These are phyloP conservation scores for Botrytis pseudocinerea DNA, from an alignment of 2,329 filamentous ascomycete genomes.

Conservation along the genomic window DNA sequence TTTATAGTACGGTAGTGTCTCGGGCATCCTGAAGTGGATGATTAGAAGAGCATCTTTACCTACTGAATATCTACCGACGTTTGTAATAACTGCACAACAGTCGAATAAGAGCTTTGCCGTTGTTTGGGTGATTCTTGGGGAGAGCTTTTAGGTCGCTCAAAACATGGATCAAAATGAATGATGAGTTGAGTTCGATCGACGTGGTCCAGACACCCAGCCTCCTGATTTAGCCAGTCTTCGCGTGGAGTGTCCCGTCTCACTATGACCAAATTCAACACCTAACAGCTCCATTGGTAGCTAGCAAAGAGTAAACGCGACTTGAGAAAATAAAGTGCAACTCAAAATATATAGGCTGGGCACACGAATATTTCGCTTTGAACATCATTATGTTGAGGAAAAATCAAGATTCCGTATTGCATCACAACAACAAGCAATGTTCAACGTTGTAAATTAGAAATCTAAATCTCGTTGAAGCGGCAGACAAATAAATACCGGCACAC, in stretches of 20 bases:
- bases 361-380: slow-evolving; percentile 1
- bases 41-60: not conserved
- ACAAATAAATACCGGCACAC: slow-evolving; percentile 20
- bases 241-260: not conserved
- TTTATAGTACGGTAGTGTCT: not conserved
- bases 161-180: slow-evolving; percentile 9
- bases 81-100: not conserved
- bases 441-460: slow-evolving; percentile 5
- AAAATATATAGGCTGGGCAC: slow-evolving; percentile 7
- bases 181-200: slow-evolving; percentile 16
- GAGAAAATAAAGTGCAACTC: slow-evolving; percentile 6
- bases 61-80: not conserved
- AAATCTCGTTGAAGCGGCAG: not conserved
- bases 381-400: not conserved
- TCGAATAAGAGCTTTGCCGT: not conserved
- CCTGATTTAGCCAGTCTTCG: slow-evolving; percentile 8
- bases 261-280: not conserved
- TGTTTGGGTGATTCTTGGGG: not conserved
- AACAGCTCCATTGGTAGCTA: not conserved
- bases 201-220: slow-evolving; percentile 19
- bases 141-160: not conserved
- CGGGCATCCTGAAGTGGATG: not conserved
- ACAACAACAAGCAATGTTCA: slow-evolving; percentile 1
- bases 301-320: not conserved
- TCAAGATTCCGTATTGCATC: slow-evolving; percentile 5